A percentile compares a stretch with the other conserved stretches of the same genome.
These are phyloP conservation scores for Cryptomeria japonica DNA, from an alignment of 75 land plant genomes.

Conservation along the genomic window DNA sequence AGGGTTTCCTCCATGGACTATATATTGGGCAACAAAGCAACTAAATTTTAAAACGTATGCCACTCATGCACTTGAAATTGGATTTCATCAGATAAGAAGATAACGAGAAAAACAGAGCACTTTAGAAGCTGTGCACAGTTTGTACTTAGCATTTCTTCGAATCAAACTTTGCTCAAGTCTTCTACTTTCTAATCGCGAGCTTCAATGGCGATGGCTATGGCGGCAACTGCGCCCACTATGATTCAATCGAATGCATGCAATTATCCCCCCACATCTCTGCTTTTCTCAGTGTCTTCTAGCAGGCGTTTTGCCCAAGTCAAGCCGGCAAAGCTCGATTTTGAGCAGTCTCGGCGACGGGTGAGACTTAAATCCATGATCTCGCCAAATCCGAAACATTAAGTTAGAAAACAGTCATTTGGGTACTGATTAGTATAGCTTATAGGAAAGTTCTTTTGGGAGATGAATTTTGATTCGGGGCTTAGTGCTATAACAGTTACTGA, in stretches of 20 bases:
- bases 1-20: neutral
- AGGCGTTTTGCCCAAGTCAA: neutral
- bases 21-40: neutral
- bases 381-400: neutral
- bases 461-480: neutral
- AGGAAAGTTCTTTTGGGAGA: neutral
- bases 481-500: neutral
- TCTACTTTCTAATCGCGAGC: neutral
- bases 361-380: neutral
- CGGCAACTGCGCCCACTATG: neutral
- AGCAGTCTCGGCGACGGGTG: conserved; percentile 3
- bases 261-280: neutral
- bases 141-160: neutral
- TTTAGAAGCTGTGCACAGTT: neutral
- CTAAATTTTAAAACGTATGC: neutral
- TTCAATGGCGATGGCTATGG: conserved; percentile 10
- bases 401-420: neutral
- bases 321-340: neutral
- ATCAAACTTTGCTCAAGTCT: neutral
- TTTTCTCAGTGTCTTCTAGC: neutral
- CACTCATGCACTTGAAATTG: neutral
- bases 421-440: neutral
- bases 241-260: neutral
- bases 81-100: neutral
- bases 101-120: neutral